A percentile compares a stretch with the other conserved stretches of the same genome.
phyloP scores from a whole-genome alignment of 768 basidiomycete species.

The Phaeotremella skinneri region DNA sequence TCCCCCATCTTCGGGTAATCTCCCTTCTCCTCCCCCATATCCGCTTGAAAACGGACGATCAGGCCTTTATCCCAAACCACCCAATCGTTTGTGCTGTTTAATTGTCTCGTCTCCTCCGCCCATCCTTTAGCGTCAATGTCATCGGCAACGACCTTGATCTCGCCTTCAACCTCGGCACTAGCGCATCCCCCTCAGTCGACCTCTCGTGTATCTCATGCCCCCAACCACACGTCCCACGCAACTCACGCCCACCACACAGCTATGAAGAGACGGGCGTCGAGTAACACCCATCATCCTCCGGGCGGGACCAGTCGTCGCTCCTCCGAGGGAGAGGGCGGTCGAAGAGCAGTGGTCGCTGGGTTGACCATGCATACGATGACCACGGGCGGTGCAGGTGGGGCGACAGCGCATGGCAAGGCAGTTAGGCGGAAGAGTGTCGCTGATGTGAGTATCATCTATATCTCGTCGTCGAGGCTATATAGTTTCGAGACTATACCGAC shows the following conservation, averaged over 20 bases:
- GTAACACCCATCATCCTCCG: constrained; percentile 10
- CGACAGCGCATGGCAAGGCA: constrained; percentile 10
- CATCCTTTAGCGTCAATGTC: constrained; percentile 20
- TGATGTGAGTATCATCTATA: constrained; percentile 24
- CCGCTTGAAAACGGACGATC: no score
- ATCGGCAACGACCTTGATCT: constrained; percentile 25
- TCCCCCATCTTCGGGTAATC: no score
- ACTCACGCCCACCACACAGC: constrained; percentile 11
- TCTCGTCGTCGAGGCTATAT: no score
- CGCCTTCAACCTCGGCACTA: constrained; percentile 11
- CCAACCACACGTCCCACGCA: constrained; percentile 1
- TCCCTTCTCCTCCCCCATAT: neutral
- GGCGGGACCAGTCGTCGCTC: constrained; percentile 20
- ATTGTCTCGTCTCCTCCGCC: neutral
- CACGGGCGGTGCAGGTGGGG: constrained; percentile 5
- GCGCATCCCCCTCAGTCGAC: neutral
- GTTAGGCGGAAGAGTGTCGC: constrained; percentile 22
- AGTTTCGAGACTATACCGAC: no score
- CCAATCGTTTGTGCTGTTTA: no score
- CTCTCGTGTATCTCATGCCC: neutral
- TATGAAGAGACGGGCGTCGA: constrained; percentile 9
- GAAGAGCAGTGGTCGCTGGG: constrained; percentile 35
- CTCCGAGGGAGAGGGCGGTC: constrained; percentile 31
- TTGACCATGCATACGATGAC: constrained; percentile 34
- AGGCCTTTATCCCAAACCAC: no score